Evolutionary conservation across 1,139 yeast genomes (phyloP).

Genomic region (Saccharomyces hybrid): DNA sequence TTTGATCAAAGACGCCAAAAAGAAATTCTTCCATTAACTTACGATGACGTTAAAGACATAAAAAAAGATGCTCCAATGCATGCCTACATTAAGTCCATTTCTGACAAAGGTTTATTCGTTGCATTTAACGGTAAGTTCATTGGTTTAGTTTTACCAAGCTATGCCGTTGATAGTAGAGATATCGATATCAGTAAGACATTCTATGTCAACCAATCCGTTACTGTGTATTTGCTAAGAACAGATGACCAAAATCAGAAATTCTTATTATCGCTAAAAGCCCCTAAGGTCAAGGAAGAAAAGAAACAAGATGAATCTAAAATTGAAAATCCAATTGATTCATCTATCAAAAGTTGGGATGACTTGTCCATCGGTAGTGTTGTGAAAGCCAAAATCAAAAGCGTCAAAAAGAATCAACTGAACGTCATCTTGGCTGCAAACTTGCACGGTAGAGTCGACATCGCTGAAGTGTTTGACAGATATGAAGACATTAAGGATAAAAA

Average conservation of each 20-base stretch:
- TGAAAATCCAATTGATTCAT: conserved; percentile 54
- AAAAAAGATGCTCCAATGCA: conserved; percentile 39
- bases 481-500: conserved; percentile 50
- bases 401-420: conserved; percentile 69
- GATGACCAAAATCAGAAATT: conserved; percentile 68
- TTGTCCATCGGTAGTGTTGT: conserved; percentile 54
- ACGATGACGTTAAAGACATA: conserved; percentile 49
- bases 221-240: conserved; percentile 54
- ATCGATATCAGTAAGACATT: conserved; percentile 54
- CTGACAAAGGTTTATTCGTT: conserved; percentile 73
- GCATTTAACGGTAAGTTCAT: conserved; percentile 74
- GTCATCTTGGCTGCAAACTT: conserved; percentile 71
- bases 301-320: conserved; percentile 6
- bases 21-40: conserved; percentile 49
- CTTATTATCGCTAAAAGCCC: conserved; percentile 49
- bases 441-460: conserved; percentile 72
- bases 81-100: conserved; percentile 75
- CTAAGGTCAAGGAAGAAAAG: conserved; percentile 12
- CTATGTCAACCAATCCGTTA: conserved; percentile 55
- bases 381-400: conserved; percentile 51
- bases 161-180: conserved; percentile 50
- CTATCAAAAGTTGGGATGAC: conserved; percentile 45
- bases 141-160: conserved; percentile 75
- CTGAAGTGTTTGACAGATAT: conserved; percentile 55
- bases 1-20: conserved; percentile 56